phyloP scores from a whole-genome alignment of 179 eudicot genomes.

The Corrigiola litoralis region DNA sequence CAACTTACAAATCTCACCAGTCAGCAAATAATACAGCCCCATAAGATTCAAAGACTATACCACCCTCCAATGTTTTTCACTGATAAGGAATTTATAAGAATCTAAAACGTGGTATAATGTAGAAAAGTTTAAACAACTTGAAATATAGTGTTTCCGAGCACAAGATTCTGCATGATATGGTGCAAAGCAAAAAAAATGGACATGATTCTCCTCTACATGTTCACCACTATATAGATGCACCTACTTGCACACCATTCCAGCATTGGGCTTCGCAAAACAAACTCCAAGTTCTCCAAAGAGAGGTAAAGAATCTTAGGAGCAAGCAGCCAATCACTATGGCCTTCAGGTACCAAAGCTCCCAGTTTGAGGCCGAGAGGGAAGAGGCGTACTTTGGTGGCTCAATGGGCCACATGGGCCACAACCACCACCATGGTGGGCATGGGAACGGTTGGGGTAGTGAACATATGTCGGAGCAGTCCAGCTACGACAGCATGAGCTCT shows the following conservation, averaged over 20 bases:
- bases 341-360: slow-evolving; percentile 22
- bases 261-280: slow-evolving; percentile 8
- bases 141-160: neutral
- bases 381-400: slow-evolving; percentile 16
- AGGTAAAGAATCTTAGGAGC: neutral
- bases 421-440: neutral
- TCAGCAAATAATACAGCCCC: slow-evolving; percentile 1
- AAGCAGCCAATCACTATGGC: slow-evolving; percentile 10
- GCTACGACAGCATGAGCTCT: slow-evolving; percentile 18
- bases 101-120: slow-evolving; percentile 2
- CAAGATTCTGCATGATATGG: neutral
- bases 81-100: neutral
- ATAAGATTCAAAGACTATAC: neutral
- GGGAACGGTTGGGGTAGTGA: slow-evolving; percentile 9
- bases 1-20: neutral
- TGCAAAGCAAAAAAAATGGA: neutral
- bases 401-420: slow-evolving; percentile 3
- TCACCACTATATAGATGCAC: slow-evolving; percentile 17
- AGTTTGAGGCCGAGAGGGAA: slow-evolving; percentile 24
- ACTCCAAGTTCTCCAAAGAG: neutral
- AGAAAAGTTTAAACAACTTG: neutral
- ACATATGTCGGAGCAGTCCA: slow-evolving; percentile 25
- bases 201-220: neutral
- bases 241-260: neutral
- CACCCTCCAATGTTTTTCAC: neutral